Evolutionary conservation across 164 flowering plant species (phyloP), one percentile per base, ranked within the genome.

Genomic region (Magnolia sinica): DNA sequence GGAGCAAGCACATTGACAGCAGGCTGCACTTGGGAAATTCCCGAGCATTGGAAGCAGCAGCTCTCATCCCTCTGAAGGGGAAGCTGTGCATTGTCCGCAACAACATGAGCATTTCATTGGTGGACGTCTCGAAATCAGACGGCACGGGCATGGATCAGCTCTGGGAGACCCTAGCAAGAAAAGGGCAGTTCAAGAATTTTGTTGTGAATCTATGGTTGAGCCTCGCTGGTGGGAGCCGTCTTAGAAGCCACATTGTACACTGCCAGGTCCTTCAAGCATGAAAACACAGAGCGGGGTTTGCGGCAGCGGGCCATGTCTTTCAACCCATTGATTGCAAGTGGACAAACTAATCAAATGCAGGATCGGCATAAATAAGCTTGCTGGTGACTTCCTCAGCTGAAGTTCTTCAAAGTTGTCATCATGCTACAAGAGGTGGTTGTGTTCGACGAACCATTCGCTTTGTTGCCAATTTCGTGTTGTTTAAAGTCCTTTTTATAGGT

Each of bases 251-350:
- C 82, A 90, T 90, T 70, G 88, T 92, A 68, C 96, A 92, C 22
- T 90, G 93, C 77, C 93, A 91, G 85, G 91, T 91, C 75, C 90
- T 90, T 83, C 91, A 85, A 81, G 91, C 88, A 68, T 90, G 81
- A 77, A 52, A 27, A 55, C 45, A 22, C 29, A 22, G 24, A 11
- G 68, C 24, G 13, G 68, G 45, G 45, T 37, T 37, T 37, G 45
- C 45, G 7, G 45, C 45, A 37, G 7, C 22, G 24, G 22, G 19
- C 50, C 10, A 13, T 14, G 14, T 8, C 50, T 68, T 29, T 31
- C 71, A 27, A 27, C 5, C n/a, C 27, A 13, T 68, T 68, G 71
- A 68, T 16, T 68, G 71, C 45, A 68, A 18, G 16, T 7, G 71
- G 45, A 18, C 14, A 64, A 20, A 64, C 13, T 13, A 59, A 19